Evolutionary conservation across 805 yeast genomes (phyloP).

Genomic region (Wickerhamomyces tratensis): DNA sequence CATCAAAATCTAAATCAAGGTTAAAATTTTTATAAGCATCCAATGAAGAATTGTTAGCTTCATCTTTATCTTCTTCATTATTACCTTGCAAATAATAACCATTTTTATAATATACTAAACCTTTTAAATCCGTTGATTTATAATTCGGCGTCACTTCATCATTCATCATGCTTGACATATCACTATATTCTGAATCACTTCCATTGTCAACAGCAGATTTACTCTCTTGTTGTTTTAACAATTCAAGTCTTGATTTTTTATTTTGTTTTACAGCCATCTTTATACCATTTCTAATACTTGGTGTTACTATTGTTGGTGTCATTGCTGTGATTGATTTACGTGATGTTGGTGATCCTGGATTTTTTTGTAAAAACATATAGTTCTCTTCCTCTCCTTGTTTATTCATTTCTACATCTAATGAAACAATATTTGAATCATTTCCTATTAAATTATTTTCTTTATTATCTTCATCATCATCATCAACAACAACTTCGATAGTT

Average conservation of each 20-base stretch:
- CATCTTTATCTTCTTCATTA: background rate
- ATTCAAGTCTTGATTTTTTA: slow-evolving; percentile 14
- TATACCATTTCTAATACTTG: slow-evolving; percentile 16
- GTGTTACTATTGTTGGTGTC: slow-evolving; percentile 5
- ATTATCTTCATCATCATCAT: background rate
- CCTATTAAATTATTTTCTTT: background rate
- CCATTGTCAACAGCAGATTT: slow-evolving; percentile 2
- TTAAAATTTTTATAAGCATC: no score
- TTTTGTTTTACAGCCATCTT: slow-evolving; percentile 16
- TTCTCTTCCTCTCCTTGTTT: slow-evolving; percentile 1
- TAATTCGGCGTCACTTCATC: slow-evolving; percentile 18
- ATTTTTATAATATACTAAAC: slow-evolving; percentile 16
- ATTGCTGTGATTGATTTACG: background rate
- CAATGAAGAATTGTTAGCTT: no score
- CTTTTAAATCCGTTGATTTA: slow-evolving; percentile 9
- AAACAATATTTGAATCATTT: background rate
- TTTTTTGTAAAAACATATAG: background rate
- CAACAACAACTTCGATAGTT: background rate
- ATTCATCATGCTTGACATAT: slow-evolving; percentile 11
- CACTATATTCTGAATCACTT: slow-evolving; percentile 18
- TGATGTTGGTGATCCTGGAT: slow-evolving; percentile 1
- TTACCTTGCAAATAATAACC: slow-evolving; percentile 11
- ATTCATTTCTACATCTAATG: background rate
- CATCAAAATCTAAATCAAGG: slow-evolving; percentile 6
- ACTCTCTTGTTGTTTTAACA: slow-evolving; percentile 5